Base-by-base conservation (phyloP, 352 stramenopile genomes). In the Globisporangium iwayamae region DNA sequence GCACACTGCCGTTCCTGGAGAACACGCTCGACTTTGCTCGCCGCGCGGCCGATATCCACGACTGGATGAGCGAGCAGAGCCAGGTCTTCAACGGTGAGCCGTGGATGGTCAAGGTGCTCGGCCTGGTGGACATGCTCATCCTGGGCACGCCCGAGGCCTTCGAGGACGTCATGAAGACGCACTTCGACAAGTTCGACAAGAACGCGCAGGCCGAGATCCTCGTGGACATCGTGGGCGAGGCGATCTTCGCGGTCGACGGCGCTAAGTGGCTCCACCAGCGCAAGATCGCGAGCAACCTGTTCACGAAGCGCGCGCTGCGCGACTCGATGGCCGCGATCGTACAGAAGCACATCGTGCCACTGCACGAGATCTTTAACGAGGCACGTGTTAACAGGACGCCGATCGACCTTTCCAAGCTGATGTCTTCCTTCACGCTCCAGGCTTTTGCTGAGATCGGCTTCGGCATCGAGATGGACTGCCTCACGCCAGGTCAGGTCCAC, bases 101-200 rank as follows among this genome's bases (percentile, higher is more conserved):
- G 30, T 73, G 56, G 41, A 46, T 56, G 0, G 30, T 75, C 30
- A 51, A 53, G 13, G 50, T 22, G 9, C 52, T 57, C 16, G 69
- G 70, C 1, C 58, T 38, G 13, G 39, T 53, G 4, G 41, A 71
- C 11, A 62, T 56, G 1, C 32, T 65, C 43, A 58, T 73, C 45
- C 34, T 73, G 8, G 62, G 48, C 14, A 53, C 57, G 4, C 62
- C 70, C n/a, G 30, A 70, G 55, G 60, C 64, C 25, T 69, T 80
- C 36, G 76, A 87, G 59, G 74, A 85, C 50, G 71, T 85, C 28
- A 46, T 83, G 25, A 81, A 84, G 66, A 78, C 56, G 5, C 68
- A 92, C 14, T 93, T 92, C 64, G 70, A 89, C 18, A 79, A 75
- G 46, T 96, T 93, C 60, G 65, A 65, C 2, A 96, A 96, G 57